phyloP scores from a whole-genome alignment of 768 basidiomycete genomes.

The Boletus pseudopeckii region DNA sequence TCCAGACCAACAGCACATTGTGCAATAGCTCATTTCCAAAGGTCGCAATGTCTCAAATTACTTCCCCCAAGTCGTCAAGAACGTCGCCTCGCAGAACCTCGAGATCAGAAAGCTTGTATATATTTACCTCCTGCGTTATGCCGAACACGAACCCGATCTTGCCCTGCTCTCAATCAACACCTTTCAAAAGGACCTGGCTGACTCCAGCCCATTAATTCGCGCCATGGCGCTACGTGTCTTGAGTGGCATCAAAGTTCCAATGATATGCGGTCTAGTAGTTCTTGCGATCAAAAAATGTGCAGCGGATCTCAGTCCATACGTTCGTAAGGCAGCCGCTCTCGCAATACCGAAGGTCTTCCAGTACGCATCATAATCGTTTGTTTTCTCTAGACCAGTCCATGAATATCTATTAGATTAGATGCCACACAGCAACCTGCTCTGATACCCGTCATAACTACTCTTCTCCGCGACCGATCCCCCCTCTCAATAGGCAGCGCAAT shows the following conservation, averaged over 20 bases:
- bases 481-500: constrained; percentile 85
- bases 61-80: constrained; percentile 97
- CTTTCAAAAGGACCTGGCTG: constrained; percentile 94
- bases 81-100: constrained; percentile 88
- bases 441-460: constrained; percentile 60
- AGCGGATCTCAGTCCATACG: constrained; percentile 89
- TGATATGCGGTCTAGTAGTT: constrained; percentile 82
- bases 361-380: constrained; percentile 40
- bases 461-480: constrained; percentile 74
- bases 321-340: constrained; percentile 87
- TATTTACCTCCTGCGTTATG: constrained; percentile 94
- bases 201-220: constrained; percentile 89
- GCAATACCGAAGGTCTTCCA: constrained; percentile 85
- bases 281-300: constrained; percentile 92
- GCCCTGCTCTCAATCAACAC: constrained; percentile 96
- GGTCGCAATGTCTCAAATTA: constrained; percentile 87
- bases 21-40: constrained; percentile 81
- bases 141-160: constrained; percentile 90
- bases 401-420: constrained; percentile 57
- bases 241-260: constrained; percentile 85
- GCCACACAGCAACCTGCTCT: constrained; percentile 66
- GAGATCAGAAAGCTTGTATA: constrained; percentile 97
- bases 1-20: neutral
- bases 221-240: constrained; percentile 95
- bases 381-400: neutral